Percentiles rank a stretch among this genome's conserved stretches.
Evolutionary conservation across 768 basidiomycete genomes (phyloP).

Genomic region (Paxillus ammoniavirescens): DNA sequence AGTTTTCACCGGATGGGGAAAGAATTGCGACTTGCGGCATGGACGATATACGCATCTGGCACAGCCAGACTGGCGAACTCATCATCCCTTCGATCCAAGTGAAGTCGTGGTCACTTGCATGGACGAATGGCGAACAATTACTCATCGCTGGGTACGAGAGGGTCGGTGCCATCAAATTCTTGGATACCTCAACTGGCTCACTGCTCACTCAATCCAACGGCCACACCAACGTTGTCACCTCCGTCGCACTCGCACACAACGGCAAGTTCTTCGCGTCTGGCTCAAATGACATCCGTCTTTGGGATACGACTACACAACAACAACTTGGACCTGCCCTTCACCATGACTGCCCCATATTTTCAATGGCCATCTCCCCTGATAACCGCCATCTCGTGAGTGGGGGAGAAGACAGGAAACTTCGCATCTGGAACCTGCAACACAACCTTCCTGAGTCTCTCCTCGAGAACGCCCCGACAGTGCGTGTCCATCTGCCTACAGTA

Average conservation of each 20-base stretch:
- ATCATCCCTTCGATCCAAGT: neutral
- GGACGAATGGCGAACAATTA: slow-evolving; percentile 14
- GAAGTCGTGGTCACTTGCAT: slow-evolving; percentile 21
- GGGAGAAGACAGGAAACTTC: slow-evolving; percentile 10
- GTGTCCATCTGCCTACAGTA: no score
- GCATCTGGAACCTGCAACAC: slow-evolving; percentile 12
- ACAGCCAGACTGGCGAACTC: slow-evolving; percentile 1
- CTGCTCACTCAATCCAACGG: slow-evolving; percentile 1
- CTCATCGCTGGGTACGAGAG: slow-evolving; percentile 19
- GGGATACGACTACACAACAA: slow-evolving; percentile 18
- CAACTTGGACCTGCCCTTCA: slow-evolving; percentile 17
- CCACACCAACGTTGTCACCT: slow-evolving; percentile 18
- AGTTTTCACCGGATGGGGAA: no score
- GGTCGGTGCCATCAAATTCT: slow-evolving; percentile 14
- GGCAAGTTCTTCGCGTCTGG: slow-evolving; percentile 24
- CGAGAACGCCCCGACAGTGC: no score
- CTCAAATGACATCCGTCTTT: slow-evolving; percentile 27
- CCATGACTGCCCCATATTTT: slow-evolving; percentile 13
- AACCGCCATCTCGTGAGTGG: slow-evolving; percentile 15
- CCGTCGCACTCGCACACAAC: slow-evolving; percentile 17
- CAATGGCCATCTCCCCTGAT: slow-evolving; percentile 17
- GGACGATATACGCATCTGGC: no score
- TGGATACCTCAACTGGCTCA: slow-evolving; percentile 6
- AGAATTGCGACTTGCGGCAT: no score
- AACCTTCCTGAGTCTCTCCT: no score